phyloP scores from a whole-genome alignment of 805 yeast species.

The Hanseniaspora mollemarum region DNA sequence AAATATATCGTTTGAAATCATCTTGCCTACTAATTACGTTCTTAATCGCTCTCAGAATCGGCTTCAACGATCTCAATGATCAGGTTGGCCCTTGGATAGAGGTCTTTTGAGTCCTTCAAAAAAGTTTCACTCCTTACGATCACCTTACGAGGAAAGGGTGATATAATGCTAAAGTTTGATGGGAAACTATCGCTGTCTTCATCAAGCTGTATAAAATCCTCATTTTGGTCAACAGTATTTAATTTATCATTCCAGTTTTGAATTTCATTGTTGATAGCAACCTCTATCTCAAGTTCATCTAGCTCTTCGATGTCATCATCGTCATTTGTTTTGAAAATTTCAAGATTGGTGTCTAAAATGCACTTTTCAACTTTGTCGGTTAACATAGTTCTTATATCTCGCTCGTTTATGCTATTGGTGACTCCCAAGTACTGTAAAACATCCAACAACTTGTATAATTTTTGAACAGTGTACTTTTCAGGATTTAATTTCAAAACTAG shows the following conservation, averaged over 20 bases:
- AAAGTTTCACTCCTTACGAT: conserved; percentile 30
- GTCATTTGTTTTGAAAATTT: background rate
- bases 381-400: background rate
- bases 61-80: conserved; percentile 38
- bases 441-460: conserved; percentile 1
- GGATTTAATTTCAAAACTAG: conserved; percentile 23
- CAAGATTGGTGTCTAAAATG: background rate
- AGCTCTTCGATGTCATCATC: conserved; percentile 16
- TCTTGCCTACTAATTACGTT: too few species aligned
- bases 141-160: conserved; percentile 52
- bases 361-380: conserved; percentile 10
- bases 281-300: background rate
- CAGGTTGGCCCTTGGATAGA: conserved; percentile 67
- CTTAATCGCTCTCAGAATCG: too few species aligned
- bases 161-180: conserved; percentile 41
- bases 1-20: too few species aligned
- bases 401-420: background rate
- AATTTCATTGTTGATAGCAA: background rate
- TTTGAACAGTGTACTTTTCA: background rate
- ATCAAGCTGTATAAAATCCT: background rate
- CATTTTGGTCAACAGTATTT: background rate
- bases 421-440: conserved; percentile 1
- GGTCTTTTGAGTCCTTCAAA: conserved; percentile 35
- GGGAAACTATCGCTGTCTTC: conserved; percentile 32
- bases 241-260: background rate